Conservation (phyloP, 805 yeast species). For the Starmerella sp. region DNA sequence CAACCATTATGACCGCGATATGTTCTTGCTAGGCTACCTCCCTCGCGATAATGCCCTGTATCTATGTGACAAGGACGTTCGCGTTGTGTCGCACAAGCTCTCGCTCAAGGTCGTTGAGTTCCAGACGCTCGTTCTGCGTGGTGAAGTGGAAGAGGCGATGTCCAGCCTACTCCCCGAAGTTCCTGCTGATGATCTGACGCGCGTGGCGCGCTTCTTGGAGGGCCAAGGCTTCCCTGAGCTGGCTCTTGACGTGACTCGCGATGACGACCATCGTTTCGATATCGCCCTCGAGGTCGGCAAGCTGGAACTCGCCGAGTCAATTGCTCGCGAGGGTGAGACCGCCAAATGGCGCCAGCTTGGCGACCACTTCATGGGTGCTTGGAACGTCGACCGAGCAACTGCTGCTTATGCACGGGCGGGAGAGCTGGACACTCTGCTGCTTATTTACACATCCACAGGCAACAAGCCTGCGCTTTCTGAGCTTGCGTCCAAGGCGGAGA, state of each 20-base stretch:
- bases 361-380: conserved; percentile 65
- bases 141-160: conserved; percentile 72
- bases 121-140: conserved; percentile 90
- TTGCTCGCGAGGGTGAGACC: conserved; percentile 34
- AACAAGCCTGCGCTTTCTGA: conserved; percentile 46
- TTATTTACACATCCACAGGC: conserved; percentile 73
- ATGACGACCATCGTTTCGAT: conserved; percentile 83
- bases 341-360: conserved; percentile 86
- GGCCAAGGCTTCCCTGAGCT: conserved; percentile 79
- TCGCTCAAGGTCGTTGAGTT: conserved; percentile 83
- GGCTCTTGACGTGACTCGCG: conserved; percentile 74
- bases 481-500: conserved; percentile 57
- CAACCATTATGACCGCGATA: conserved; percentile 82
- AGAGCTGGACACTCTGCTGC: conserved; percentile 71
- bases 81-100: conserved; percentile 67
- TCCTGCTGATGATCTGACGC: conserved; percentile 53
- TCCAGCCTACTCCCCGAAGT: conserved; percentile 43
- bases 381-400: conserved; percentile 73
- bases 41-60: conserved; percentile 85
- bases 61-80: conserved; percentile 81
- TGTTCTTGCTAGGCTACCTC: conserved; percentile 78
- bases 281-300: conserved; percentile 70
- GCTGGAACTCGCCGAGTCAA: conserved; percentile 57
- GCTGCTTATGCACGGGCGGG: conserved; percentile 66
- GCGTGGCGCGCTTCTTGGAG: conserved; percentile 85